Base-by-base conservation (phyloP, 345 rosid species). In the Toxicodendron radicans region DNA sequence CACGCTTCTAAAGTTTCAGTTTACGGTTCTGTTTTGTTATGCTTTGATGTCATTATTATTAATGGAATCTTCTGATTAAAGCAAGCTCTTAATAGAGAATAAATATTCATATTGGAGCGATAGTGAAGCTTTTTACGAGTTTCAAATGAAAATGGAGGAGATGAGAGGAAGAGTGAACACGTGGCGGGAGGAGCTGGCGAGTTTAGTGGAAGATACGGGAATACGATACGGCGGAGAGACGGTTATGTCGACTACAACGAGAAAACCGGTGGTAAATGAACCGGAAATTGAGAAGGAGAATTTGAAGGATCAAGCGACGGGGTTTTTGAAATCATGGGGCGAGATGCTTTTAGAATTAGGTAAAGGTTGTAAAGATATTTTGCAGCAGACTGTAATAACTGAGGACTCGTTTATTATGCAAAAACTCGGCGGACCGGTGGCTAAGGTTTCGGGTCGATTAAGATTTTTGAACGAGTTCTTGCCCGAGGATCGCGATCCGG, bases 401-500 rank as follows among this genome's bases (percentile, higher is more conserved):
- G 88, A 95, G 59, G 94, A 95, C 81, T 90, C 99, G 0, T 88
- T 90, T 70, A 72, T 95, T 10, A 88, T 86, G 51, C 89, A 83
- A 70, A 95, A 91, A 83, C 83, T 95, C 20, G 82, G 94, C 1
- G 84, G 86, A 76, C 95, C 97, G 7, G 80, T 84, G 65, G 89
- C 88, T 24, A 86, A 87, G 73, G 86, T 87, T 33, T 86, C 87
- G 2, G 83, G 83, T 38, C 86, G 87, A 67, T 82, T 95, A 69
- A 83, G 83, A 67, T 92, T 91, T 58, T 87, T 95, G 81, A 95
- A 95, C 23, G 97, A 95, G 73, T 91, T 78, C 56, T 89, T 95
- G 83, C 98, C 99, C 10, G 99, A 95, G 89, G 99, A 95, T 88
- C 97, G 97, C 75, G 91, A 95, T 83, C 99, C 98, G 0, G 80